Base-by-base conservation (phyloP, 1,284 basidiomycete genomes). In the Coniferiporia weirii region DNA sequence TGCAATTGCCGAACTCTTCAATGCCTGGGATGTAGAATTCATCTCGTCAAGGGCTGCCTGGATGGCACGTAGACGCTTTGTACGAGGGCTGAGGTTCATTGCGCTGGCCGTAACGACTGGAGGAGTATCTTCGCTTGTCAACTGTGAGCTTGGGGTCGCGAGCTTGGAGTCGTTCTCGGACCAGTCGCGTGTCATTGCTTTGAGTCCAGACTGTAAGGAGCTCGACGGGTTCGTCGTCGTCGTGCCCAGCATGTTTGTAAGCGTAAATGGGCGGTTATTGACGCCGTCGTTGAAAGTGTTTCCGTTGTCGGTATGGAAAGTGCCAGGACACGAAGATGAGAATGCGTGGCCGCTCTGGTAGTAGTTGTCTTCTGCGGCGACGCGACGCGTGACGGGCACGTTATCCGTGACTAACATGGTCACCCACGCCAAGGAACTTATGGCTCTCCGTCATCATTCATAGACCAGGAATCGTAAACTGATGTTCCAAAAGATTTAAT, bases 101-200 rank as follows among this genome's bases (percentile, higher is more conserved):
- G 3, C 22, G 38, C 1, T 19, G 46, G 19, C 15, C 32, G 12
- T n/a, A 52, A 46, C 5, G 10, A 50, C 36, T 45, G 43, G 15
- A 38, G 45, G 32, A 10, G 40, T 43, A 20, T 19, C 13, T 13
- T 59, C 36, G 20, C 40, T 35, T 10, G 74, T 74, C 2, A 72
- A 72, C 38, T 67, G 67, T n/a, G 70, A 69, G 52, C 70, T 69
- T 27, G 27, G 27, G 0, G 69, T 66, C 27, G 58, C 43, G 12
- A 43, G 20, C 9, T n/a, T 35, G 44, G 38, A 38, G 22, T 56
- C 50, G 54, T 62, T 62, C 13, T 62, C 57, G 0, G 76, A 79
- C 70, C 75, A 82, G 63, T 83, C 74, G 54, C 80, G 74, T 56
- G 71, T 70, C 48, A 82, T 62, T 5, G 70, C 72, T 54, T 74